Percentiles rank a stretch among this genome's conserved stretches.
Conservation (phyloP, 371 early-diverging fungal species). For the Mucor lusitanicus region DNA sequence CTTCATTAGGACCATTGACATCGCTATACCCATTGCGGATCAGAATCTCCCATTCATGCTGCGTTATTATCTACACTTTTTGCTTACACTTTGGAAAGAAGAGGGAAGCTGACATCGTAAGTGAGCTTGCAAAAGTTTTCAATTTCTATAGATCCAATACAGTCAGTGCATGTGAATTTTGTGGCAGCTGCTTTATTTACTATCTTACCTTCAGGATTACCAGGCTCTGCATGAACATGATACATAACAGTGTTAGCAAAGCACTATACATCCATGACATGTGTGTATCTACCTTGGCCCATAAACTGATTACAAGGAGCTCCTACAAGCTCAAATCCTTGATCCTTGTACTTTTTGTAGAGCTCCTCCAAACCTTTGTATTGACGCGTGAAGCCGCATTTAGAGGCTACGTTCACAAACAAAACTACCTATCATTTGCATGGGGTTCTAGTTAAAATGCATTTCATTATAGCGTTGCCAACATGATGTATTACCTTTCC, state of each 20-base stretch:
- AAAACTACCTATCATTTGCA: constrained; percentile 69
- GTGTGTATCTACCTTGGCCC: constrained; percentile 63
- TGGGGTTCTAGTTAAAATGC: not conserved
- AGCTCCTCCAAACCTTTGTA: constrained; percentile 83
- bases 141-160: constrained; percentile 11
- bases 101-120: constrained; percentile 76
- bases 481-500: constrained; percentile 31
- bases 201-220: constrained; percentile 30
- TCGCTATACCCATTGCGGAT: constrained; percentile 36
- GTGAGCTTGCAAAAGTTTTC: constrained; percentile 44
- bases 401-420: constrained; percentile 94
- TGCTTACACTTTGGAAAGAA: constrained; percentile 76
- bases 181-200: too few species aligned
- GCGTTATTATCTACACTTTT: not conserved
- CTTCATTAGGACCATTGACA: constrained; percentile 79
- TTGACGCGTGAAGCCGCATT: constrained; percentile 93
- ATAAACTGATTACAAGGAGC: constrained; percentile 94
- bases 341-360: constrained; percentile 78
- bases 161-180: too few species aligned
- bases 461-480: not conserved
- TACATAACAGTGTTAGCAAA: not conserved
- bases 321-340: constrained; percentile 75
- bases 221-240: constrained; percentile 53
- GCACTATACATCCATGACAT: too few species aligned
- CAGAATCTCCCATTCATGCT: not conserved